Evolutionary conservation across 2,329 filamentous ascomycete genomes (phyloP).

Genomic region (Epichloe baconii): DNA sequence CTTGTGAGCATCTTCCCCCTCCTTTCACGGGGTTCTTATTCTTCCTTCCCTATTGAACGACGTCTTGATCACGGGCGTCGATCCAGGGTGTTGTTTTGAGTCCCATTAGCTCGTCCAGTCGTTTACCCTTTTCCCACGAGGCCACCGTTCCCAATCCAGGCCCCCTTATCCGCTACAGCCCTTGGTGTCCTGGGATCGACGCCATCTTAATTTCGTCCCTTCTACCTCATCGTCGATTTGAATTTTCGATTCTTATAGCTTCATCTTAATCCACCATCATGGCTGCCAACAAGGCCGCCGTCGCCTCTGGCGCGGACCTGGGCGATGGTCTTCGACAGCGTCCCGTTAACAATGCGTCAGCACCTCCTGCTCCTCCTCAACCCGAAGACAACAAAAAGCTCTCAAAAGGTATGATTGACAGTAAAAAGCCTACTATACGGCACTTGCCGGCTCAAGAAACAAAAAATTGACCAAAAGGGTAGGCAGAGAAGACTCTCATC

Average conservation of each 20-base stretch:
- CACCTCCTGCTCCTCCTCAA: constrained; percentile 26
- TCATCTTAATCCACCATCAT: constrained; percentile 21
- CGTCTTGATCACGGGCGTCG: constrained; percentile 10
- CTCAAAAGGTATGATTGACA: constrained; percentile 34
- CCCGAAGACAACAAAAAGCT: constrained; percentile 46
- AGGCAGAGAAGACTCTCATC: constrained; percentile 39
- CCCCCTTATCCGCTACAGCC: neutral
- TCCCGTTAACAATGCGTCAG: constrained; percentile 25
- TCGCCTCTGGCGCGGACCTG: constrained; percentile 47
- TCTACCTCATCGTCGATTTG: constrained; percentile 1
- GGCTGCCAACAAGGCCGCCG: constrained; percentile 40
- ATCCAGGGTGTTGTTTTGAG: constrained; percentile 14
- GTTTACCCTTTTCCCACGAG: constrained; percentile 10
- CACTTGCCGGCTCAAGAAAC: neutral
- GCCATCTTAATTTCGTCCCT: constrained; percentile 2
- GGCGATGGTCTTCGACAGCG: constrained; percentile 44
- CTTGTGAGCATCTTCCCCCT: constrained; percentile 9
- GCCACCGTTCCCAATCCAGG: constrained; percentile 3
- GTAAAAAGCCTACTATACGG: neutral
- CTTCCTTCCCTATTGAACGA: constrained; percentile 14
- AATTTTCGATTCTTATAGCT: neutral
- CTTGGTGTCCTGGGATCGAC: neutral
- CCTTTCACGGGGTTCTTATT: constrained; percentile 7
- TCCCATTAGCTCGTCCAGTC: constrained; percentile 24
- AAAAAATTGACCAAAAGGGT: constrained; percentile 8